Evolutionary conservation across 1,284 basidiomycete species (phyloP), one percentile per base, ranked within the genome.

Genomic region (Fomitiporia mediterranea): DNA sequence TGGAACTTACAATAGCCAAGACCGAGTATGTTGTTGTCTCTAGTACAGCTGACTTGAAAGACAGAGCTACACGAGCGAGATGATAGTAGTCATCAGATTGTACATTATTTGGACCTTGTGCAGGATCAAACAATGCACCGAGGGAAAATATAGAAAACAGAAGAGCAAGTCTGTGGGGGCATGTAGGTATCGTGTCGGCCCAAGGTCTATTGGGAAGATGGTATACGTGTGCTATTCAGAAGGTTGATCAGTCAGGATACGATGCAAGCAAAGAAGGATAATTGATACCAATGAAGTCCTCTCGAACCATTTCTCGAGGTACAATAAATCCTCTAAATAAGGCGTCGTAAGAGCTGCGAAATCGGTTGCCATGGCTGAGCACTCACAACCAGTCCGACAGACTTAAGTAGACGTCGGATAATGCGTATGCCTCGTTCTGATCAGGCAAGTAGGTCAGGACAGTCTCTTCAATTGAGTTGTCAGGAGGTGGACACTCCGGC

Each of bases 61-160:
- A 69, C n/a, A 84, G 63, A 2, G 79, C 68, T 1, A 80, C 73
- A 3, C 79, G 74, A 3, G 82, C 72, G 6, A 86, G 65, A 43
- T 79, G 71, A 62, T 79, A 81, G 60, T 80, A 86, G 52, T 86
- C 83, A 53, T 79, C 72, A 7, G 82, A 76, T 55, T 81, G 75
- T 4, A 74, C 64, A 3, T 73, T 70, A 60, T 75, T 77, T 19
- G 78, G 67, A 0, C 72, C 70, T 19, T 66, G 66, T 30, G 67
- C 59, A 21, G 70, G 64, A 61, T 85, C 82, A 56, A 82, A 77
- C 13, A 84, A 68, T 0, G 75, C 65, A 1, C 72, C 80, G 13
- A 81, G 67, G 13, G 80, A 73, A 58, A 82, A 75, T 13, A 85
- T 70, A 43, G 76, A 73, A 62, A 82, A 84, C 7, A 86, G 68